Base-by-base conservation (phyloP, 441 rosid genomes). In the Viola pubescens region DNA sequence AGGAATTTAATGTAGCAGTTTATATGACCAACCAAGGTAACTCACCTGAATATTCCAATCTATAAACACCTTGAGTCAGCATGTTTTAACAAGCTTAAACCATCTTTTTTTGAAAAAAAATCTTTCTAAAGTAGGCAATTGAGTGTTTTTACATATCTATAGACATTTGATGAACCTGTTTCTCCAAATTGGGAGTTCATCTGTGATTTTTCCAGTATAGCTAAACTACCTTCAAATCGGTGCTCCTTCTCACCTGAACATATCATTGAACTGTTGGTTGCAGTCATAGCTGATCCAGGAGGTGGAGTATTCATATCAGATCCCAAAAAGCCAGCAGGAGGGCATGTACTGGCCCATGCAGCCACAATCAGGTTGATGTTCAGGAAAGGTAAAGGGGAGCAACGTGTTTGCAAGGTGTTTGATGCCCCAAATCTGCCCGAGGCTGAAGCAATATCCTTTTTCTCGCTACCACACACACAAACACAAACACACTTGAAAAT, bases 311-410 rank as follows among this genome's bases (percentile, higher is more conserved):
- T 92, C 82, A 77, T 86, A 77, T 86, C 96, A 58, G 95, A 89
- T 63, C 96, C 96, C 50, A 89, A 89, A 81, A 94, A 94, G 68
- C 91, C 97, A 49, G 97, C 95, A 13, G 91, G 94, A 67, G 95
- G 97, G 3, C 98, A 94, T 62, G 97, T 94, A 51, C 91, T 89
- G 42, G 98, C 97, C 56, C 90, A 89, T 68, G 95, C 97, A 46
- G 91, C 84, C 52, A 86, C 97, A 52, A 81, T 94, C 59, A 84
- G 98, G 70, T 73, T 90, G 73, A 81, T 76, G 82, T 89, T 89
- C 77, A 83, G 96, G 85, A 88, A 89, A 77, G 94, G 96, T 70
- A 83, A 88, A 83, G 97, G 96, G 3, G 96, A 94, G 62, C 94
- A 84, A 60, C 87, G 87, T 8, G 85, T 88, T 61, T 89, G 97